Evolutionary conservation across 2,329 filamentous ascomycete genomes (phyloP), one percentile per base, ranked within the genome.

Genomic region (Alternaria arbusti): DNA sequence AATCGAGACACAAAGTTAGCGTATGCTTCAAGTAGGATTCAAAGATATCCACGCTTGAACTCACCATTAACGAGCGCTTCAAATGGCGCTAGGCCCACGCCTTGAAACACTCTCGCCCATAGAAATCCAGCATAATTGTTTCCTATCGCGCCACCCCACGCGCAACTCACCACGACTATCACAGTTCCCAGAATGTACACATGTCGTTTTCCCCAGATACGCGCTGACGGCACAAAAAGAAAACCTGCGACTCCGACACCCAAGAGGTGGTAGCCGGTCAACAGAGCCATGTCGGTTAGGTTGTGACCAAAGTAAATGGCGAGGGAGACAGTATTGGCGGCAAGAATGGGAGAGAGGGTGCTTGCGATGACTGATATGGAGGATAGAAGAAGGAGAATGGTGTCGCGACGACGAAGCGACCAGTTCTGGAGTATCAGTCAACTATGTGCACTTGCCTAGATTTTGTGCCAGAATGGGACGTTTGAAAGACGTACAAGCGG

Each of bases 131-230:
- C 84, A 78, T 96, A 96, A 77, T 88, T 88, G 43, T 83, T 85
- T 11, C 87, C 86, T 36, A 87, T 88, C 0, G 86, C 88, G 28
- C 92, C 92, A 26, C 88, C 94, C 94, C 94, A 97, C 7, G 87
- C 88, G 69, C 89, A 92, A 61, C 90, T 91, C 46, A 86, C 83
- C 45, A 96, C 86, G 71, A 97, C 85, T 61, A 97, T 85, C 51
- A 92, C 68, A 49, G 90, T 89, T 8, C 93, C 94, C 3, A 96
- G 72, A 25, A 97, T 81, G 78, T 97, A 97, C 15, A 94, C 82
- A 82, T 97, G 95, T 44, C 94, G 87, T 81, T 97, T 97, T 43
- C 95, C 95, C 92, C 93, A 97, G 67, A 97, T 90, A 61, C 94
- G 88, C 20, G 92, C 93, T 1, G 91, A 92, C 0, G 95, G 92